A percentile compares a stretch with the other conserved stretches of the same genome.
Conservation (phyloP, 1,284 basidiomycete genomes). For the Coniferiporia sulphurascens region DNA sequence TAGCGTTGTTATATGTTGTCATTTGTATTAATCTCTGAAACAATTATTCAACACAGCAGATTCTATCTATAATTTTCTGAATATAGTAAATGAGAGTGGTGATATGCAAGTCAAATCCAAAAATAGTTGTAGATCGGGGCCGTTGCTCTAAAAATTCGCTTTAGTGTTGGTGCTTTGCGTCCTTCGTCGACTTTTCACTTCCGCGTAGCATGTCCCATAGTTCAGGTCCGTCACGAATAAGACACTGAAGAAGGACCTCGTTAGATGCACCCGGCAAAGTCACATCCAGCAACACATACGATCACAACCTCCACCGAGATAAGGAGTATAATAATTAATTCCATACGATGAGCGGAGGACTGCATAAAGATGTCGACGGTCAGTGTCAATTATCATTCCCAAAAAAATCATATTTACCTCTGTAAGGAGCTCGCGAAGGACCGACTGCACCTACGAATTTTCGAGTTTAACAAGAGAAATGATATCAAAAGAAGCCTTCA, state of each 20-base stretch:
- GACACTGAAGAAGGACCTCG: slow-evolving; percentile 37
- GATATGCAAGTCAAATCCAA: background rate
- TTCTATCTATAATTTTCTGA: background rate
- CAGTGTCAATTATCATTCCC: background rate
- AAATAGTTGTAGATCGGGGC: background rate
- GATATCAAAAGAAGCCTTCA: slow-evolving; percentile 20
- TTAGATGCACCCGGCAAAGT: background rate
- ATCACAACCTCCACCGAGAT: slow-evolving; percentile 90
- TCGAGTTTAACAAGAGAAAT: slow-evolving; percentile 10
- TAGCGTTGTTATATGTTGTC: background rate
- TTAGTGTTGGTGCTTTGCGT: background rate
- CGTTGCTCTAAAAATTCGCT: background rate
- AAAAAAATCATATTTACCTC: slow-evolving; percentile 43
- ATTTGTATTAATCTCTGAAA: background rate
- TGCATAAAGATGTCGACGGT: slow-evolving; percentile 27
- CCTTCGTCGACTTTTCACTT: background rate
- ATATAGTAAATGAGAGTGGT: background rate
- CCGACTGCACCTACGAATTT: slow-evolving; percentile 53
- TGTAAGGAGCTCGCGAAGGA: slow-evolving; percentile 71
- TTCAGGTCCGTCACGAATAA: slow-evolving; percentile 58
- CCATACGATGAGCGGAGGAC: slow-evolving; percentile 86
- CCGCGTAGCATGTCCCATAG: slow-evolving; percentile 48
- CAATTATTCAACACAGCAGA: background rate
- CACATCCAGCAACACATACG: slow-evolving; percentile 41
- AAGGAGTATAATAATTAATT: slow-evolving; percentile 84